Base-by-base conservation (phyloP, 2,329 filamentous ascomycete species). In the Balansia obtecta region DNA sequence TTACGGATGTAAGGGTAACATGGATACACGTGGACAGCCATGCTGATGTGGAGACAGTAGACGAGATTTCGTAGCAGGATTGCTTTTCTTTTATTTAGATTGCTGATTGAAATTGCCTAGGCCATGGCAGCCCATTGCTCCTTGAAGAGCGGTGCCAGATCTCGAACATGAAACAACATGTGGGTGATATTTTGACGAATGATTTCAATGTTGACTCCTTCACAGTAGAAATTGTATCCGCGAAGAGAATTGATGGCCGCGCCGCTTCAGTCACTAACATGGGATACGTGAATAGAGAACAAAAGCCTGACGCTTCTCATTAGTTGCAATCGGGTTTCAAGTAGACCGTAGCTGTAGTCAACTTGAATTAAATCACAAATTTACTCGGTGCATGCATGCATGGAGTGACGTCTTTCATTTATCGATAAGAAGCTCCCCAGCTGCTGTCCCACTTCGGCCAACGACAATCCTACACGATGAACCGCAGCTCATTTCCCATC, bases 401-500 rank as follows among this genome's bases (percentile, higher is more conserved):
- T 22, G 2, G 15, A 20, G 11, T 44, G 39, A 38, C 44, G 45
- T 32, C 22, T n/a, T n/a, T n/a, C 9, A 16, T 18, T 42, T 53
- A 53, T 53, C 52, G 52, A 53, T 53, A 52, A 50, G 50, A 47
- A 38, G 34, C 27, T 32, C 34, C 20, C 39, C 34, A 41, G 18
- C 6, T 16, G n/a, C 39, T 41, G 39, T 45, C 16, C 32, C 49
- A 43, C 32, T 20, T 20, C 39, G 16, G 47, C 15, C n/a, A 30
- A 6, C 47, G 13, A 37, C 47, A 16, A 16, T 45, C 39, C 40
- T 10, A 44, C 41, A 44, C 41, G 13, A 44, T 27, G 41, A 44
- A 44, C 5, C 8, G 27, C 27, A 41, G 10, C 18, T 27, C 30
- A 20, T 32, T 27, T 8, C 12, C 11, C 45, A 38, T 38, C 45